Evolutionary conservation across 257 asterid genomes (phyloP), one percentile per base, ranked within the genome.

Genomic region (Nicotiana undulata): DNA sequence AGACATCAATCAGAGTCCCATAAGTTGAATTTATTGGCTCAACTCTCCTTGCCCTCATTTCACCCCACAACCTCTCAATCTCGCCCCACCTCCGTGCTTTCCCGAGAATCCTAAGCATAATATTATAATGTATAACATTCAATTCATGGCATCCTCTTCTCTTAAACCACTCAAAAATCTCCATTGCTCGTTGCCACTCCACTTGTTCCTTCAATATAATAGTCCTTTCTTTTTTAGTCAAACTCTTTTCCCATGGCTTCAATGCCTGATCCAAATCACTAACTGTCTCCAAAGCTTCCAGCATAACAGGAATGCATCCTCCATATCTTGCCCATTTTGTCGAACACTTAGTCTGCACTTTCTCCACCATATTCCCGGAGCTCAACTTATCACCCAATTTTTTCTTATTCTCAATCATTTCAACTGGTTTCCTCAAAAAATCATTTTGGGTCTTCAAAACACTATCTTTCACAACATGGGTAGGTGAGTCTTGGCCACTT

Each of bases 1-100:
- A 90, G 58, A 92, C 97, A 85, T 96, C 99, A 34, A 94, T 96
- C 85, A 96, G 82, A 76, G 98, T 96, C 3, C 99, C 99, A 79
- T 96, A 96, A 0, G 97, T 96, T 31, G 99, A 96, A 78, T 91
- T 96, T 58, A 96, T 86, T 0, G 92, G 92, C 82, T 89, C 85
- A 70, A 94, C 85, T 32, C 83, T 85, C 68, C 44, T 90, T 86
- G 76, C 82, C 70, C 44, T 84, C 99, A 96, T 96, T 83, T 96
- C 98, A 9, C 65, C 84, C 87, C 90, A 94, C 87, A 96, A 58
- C 53, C 83, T 76, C 89, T 94, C 92, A 24, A 94, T 87, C 85
- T 88, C 95, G 37, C 77, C 65, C 98, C 98, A 96, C 80, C 87
- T 86, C 63, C 79, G 83, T 0, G 90, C 88, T 83, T 85, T 91